Evolutionary conservation across 2,329 filamentous ascomycete species (phyloP), one percentile per base, ranked within the genome.

Genomic region (Clarireedia monteithiana): DNA sequence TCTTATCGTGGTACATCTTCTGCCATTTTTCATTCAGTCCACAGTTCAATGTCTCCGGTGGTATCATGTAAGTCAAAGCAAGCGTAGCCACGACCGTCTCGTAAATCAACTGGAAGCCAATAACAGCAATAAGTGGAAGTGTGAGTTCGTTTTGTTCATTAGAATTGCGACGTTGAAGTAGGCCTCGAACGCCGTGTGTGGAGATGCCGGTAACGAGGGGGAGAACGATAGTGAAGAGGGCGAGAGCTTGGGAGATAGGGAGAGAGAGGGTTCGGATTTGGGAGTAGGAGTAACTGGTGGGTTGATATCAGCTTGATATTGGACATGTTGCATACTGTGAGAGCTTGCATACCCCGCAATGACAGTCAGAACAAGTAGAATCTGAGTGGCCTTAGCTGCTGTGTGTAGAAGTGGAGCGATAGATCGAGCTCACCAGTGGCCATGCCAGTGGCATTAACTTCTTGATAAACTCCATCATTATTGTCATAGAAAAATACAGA

Each of bases 1-100:
- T 73, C 58, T 83, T 81, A 0, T 64, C 62, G 0, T 61, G 67
- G 62, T 75, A 88, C 56, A 88, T 65, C 2, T 57, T 60, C 61
- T 74, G 71, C 86, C 86, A 89, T 40, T 67, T 68, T 3, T 72
- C 71, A 7, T 80, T 72, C n/a, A 89, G 69, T 1, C 73, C 70
- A 66, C 85, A 88, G n/a, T 73, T 34, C 38, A 67, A 48, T 5
- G 64, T 49, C 3, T 59, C 55, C 24, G 64, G 63, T 20, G 66
- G 66, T 4, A 66, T 40, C 12, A 68, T 66, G 54, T 67, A 58
- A 17, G 66, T 66, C 51, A 68, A 50, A 1, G 67, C 64, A 3
- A 68, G 58, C 2, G 67, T 69, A 17, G 59, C 66, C 23, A 69
- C 56, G 23, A 67, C 49, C 1, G 65, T 69, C 51, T 69, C 67